phyloP scores from a whole-genome alignment of 306 rosid genomes.

The Pterocarpus santalinus region DNA sequence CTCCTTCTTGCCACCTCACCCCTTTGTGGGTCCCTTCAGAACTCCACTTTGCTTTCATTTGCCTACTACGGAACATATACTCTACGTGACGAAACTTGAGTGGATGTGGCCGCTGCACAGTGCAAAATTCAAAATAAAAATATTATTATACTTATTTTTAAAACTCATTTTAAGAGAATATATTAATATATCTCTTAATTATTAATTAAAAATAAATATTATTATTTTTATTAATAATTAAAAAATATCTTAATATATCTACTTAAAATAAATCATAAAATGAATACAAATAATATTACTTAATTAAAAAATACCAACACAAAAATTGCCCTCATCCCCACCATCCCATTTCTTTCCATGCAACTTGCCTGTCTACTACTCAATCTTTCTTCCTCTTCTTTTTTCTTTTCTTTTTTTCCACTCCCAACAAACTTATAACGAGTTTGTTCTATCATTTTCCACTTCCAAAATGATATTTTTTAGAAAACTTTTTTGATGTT shows the following conservation, averaged over 20 bases:
- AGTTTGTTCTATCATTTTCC: slow-evolving; percentile 40
- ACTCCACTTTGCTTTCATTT: slow-evolving; percentile 41
- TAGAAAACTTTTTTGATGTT: slow-evolving; percentile 10
- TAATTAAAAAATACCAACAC: too few relatives aligned
- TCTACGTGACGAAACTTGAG: slow-evolving; percentile 16
- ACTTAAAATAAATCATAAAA: too few relatives aligned
- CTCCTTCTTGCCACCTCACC: slow-evolving; percentile 60
- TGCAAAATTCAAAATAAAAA: too few relatives aligned
- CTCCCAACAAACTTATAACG: slow-evolving; percentile 10
- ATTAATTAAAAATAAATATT: too few relatives aligned
- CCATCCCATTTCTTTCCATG: slow-evolving; percentile 21
- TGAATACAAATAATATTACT: too few relatives aligned
- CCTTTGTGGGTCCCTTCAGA: slow-evolving; percentile 34
- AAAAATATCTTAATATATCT: too few relatives aligned
- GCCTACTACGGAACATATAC: slow-evolving; percentile 35
- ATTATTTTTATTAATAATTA: too few relatives aligned
- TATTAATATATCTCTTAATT: too few relatives aligned
- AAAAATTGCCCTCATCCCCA: not conserved
- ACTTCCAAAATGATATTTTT: slow-evolving; percentile 13
- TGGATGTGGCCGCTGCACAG: not conserved
- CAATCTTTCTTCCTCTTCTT: slow-evolving; percentile 6
- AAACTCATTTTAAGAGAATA: too few relatives aligned
- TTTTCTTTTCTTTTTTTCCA: not conserved
- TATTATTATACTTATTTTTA: too few relatives aligned
- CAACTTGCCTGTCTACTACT: not conserved